A percentile compares a stretch with the other conserved stretches of the same genome.
phyloP scores from a whole-genome alignment of 345 rosid species.

The Brassica rapa region DNA sequence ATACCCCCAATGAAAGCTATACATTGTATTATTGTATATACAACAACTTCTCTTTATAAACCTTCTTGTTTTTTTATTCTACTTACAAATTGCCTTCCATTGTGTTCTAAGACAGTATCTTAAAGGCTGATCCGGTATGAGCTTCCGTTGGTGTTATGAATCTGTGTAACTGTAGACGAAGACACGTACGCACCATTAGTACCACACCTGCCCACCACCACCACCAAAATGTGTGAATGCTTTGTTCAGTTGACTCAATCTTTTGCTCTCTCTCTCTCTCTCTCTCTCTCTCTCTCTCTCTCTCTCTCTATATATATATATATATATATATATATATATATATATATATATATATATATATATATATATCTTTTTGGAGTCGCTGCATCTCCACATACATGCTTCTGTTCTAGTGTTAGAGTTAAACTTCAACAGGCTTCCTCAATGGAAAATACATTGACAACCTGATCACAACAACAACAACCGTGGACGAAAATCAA shows the following conservation, averaged over 20 bases:
- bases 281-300: too few species aligned
- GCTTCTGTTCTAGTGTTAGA: constrained; percentile 59
- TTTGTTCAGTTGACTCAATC: neutral
- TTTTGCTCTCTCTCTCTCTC: neutral
- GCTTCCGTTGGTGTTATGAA: too few species aligned
- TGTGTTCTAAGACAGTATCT: neutral
- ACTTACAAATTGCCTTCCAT: neutral
- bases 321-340: constrained; percentile 28
- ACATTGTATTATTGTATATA: neutral
- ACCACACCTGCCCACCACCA: constrained; percentile 61
- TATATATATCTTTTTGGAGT: constrained; percentile 58
- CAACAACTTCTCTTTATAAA: neutral
- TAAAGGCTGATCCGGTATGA: constrained; percentile 49
- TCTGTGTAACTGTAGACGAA: too few species aligned
- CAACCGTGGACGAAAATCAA: neutral
- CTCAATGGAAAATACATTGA: constrained; percentile 85
- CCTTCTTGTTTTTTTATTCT: neutral
- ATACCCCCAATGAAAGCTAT: neutral
- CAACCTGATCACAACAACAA: constrained; percentile 47
- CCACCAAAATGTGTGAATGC: neutral
- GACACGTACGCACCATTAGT: too few species aligned
- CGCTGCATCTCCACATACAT: constrained; percentile 79
- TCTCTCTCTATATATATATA: too few species aligned
- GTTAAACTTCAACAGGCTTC: constrained; percentile 53
- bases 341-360: constrained; percentile 28